Evolutionary conservation across 83 land plant genomes (phyloP), one percentile per base, ranked within the genome.

Genomic region (Thuja plicata): DNA sequence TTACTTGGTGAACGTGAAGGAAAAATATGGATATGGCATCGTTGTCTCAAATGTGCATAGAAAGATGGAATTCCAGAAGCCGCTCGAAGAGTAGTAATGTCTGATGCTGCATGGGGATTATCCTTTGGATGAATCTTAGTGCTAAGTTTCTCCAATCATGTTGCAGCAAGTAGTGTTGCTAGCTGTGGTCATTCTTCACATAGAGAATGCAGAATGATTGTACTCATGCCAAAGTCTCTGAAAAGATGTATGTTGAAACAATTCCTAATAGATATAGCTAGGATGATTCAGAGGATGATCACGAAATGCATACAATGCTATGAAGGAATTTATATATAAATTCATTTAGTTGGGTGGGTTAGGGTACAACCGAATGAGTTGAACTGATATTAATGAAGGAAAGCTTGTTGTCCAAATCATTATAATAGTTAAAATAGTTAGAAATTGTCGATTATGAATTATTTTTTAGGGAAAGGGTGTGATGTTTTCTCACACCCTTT

Each of bases 1-100:
- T 91, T 99, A 74, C 94, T 97, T 60, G 99, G 99, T 41, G 97
- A 92, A 81, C 92, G 86, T 30, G 98, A 97, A 89, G 97, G 97
- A 17, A 98, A 94, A 91, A 97, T 98, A 88, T 97, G 99, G 99
- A 98, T 98, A 99, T 98, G 99, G 99, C 99, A 99, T 88, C 91
- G 99, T 34, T 99, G 99, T 90, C 93, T 99, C 40, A 95, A 91
- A 86, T 99, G 99, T 89, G 89, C 96, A 46, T 92, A 52, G 24
- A 60, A 87, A 57, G 93, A 95, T 91, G 97, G 96, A 45, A 89
- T 96, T 62, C 99, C 99, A n/a, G 96, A 98, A n/a, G 93, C 99
- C 43, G 93, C 99, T n/a, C 92, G 92, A 40, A 91, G 98, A 87
- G 97, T 99, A 2, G 90, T 97, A 27, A 95, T 99, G 96, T 99